phyloP scores from a whole-genome alignment of 768 basidiomycete species.

The Lyophyllum shimeji region DNA sequence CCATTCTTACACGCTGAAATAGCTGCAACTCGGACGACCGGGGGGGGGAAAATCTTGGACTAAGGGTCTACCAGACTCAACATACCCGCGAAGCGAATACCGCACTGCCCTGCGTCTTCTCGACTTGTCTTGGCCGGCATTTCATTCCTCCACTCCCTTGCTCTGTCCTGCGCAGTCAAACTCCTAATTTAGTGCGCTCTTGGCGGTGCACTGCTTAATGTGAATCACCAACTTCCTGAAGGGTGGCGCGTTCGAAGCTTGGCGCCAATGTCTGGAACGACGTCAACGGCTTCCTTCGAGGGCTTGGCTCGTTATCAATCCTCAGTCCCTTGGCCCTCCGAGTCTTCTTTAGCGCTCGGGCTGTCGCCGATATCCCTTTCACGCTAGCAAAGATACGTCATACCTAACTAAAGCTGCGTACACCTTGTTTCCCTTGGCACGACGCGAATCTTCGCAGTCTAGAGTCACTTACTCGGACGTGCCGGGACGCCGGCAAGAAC shows the following conservation, averaged over 20 bases:
- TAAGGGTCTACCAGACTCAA: background rate
- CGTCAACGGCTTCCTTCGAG: background rate
- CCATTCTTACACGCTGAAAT: background rate
- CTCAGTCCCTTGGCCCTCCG: background rate
- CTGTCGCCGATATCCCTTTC: background rate
- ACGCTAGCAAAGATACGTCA: background rate
- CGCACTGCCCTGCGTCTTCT: background rate
- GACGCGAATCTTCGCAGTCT: background rate
- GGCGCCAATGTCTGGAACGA: background rate
- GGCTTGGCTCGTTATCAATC: background rate
- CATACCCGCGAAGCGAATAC: background rate
- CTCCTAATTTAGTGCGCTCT: background rate
- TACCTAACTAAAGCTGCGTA: background rate
- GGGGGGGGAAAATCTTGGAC: background rate
- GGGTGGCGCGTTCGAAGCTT: background rate
- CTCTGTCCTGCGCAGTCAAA: background rate
- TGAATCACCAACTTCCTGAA: background rate
- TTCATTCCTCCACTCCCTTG: background rate
- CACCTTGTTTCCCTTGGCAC: background rate
- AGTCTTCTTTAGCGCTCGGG: background rate
- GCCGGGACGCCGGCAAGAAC: background rate
- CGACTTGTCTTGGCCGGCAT: background rate
- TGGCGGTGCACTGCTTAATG: background rate
- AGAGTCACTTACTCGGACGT: background rate
- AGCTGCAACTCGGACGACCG: background rate